Conservation (phyloP, 2,329 filamentous ascomycete genomes). For the Colletotrichum lindemuthianum region DNA sequence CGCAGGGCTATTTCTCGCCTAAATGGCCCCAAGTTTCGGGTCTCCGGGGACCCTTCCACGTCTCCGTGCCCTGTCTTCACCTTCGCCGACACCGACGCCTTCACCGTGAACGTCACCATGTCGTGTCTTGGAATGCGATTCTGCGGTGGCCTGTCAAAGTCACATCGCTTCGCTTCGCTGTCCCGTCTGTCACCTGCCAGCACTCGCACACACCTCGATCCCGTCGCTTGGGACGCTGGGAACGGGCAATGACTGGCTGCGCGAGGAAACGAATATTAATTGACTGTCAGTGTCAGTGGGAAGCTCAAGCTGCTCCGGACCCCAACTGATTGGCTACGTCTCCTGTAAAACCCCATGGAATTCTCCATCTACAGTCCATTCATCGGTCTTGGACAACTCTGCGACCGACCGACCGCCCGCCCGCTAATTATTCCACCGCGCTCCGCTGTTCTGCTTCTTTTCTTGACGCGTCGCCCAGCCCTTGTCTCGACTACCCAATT, state of each 20-base stretch:
- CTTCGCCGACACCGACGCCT: too few relatives aligned
- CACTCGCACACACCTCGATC: background rate
- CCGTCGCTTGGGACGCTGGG: background rate
- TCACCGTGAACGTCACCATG: too few relatives aligned
- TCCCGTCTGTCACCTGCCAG: background rate
- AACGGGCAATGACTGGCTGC: slow-evolving; percentile 25
- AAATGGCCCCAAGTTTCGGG: slow-evolving; percentile 27
- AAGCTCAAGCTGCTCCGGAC: slow-evolving; percentile 20
- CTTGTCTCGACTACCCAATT: background rate
- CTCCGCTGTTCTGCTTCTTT: slow-evolving; percentile 31
- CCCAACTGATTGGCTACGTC: slow-evolving; percentile 24
- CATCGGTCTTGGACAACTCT: slow-evolving; percentile 21
- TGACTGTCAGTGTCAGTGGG: slow-evolving; percentile 1
- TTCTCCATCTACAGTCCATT: slow-evolving; percentile 23
- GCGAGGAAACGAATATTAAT: slow-evolving; percentile 34
- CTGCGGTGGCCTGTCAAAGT: background rate
- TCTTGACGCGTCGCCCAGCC: slow-evolving; percentile 27
- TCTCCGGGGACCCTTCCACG: slow-evolving; percentile 28
- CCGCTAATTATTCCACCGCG: background rate
- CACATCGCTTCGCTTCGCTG: too few relatives aligned
- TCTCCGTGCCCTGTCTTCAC: slow-evolving; percentile 2
- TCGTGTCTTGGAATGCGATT: background rate
- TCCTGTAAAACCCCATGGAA: slow-evolving; percentile 1
- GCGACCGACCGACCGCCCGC: slow-evolving; percentile 23
- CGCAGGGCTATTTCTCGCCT: slow-evolving; percentile 19